phyloP scores from a whole-genome alignment of 2,329 filamentous ascomycete species.

The Tolypocladium inflatum region DNA sequence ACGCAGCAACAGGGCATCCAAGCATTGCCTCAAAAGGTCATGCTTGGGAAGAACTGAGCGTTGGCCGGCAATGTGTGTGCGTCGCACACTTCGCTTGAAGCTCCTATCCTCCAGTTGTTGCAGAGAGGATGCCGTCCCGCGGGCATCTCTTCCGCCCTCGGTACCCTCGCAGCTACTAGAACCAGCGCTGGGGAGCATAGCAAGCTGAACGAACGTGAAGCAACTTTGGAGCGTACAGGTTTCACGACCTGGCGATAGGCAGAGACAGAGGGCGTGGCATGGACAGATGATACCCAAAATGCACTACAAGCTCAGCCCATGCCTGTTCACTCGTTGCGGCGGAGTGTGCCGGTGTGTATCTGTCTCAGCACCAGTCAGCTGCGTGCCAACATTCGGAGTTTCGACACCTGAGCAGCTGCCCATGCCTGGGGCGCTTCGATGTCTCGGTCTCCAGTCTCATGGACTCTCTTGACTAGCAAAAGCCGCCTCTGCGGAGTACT shows the following conservation, averaged over 20 bases:
- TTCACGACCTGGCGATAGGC: too few species aligned
- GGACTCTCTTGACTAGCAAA: not conserved
- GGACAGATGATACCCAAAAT: not conserved
- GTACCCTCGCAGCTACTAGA: not conserved
- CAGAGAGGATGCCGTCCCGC: not conserved
- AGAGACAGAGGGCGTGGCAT: not conserved
- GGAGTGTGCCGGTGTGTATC: not conserved
- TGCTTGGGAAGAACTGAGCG: conserved; percentile 18
- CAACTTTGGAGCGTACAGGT: not conserved
- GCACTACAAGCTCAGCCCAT: not conserved
- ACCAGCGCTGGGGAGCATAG: too few species aligned
- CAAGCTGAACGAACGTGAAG: too few species aligned
- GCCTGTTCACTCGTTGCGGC: not conserved
- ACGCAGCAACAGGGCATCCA: conserved; percentile 27
- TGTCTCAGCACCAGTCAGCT: too few species aligned
- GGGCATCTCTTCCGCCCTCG: not conserved
- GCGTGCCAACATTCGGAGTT: too few species aligned
- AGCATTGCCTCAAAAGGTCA: conserved; percentile 27
- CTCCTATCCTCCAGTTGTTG: not conserved
- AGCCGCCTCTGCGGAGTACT: not conserved
- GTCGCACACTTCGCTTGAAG: not conserved
- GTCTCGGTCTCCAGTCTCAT: not conserved
- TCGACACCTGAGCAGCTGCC: too few species aligned
- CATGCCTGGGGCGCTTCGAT: not conserved
- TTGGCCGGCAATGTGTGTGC: not conserved